These are phyloP conservation scores for Bifiguratus adelaidae DNA, from an alignment of 192 early-diverging fungal species.

Conservation along the genomic window DNA sequence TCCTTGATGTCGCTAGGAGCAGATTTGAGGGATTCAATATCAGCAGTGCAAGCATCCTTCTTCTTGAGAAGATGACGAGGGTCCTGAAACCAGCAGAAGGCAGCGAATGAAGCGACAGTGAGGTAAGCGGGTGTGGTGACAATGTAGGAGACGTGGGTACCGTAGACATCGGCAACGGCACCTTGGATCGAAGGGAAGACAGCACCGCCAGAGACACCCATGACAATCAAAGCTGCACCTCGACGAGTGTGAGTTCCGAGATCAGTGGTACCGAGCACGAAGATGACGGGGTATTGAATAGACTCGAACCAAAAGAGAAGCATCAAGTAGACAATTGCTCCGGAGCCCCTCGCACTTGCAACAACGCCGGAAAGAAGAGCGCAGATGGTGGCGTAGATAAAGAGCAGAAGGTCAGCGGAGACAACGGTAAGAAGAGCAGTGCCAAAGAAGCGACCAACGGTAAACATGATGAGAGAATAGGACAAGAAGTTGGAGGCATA, in stretches of 20 bases:
- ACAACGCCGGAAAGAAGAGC: conserved; percentile 7
- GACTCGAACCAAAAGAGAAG: conserved; percentile 18
- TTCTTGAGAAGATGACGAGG: no score
- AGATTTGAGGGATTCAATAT: no score
- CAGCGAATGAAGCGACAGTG: no score
- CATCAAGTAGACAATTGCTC: conserved; percentile 12
- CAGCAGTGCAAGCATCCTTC: no score
- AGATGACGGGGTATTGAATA: conserved; percentile 20
- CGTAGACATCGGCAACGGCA: background rate
- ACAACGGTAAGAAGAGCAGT: conserved; percentile 9
- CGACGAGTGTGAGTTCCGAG: background rate
- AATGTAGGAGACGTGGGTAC: background rate
- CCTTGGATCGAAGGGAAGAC: background rate
- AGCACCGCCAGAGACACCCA: background rate
- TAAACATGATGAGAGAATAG: conserved; percentile 12
- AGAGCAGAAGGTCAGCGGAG: conserved; percentile 8
- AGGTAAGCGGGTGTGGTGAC: background rate
- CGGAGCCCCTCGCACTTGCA: conserved; percentile 6
- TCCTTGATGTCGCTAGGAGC: no score
- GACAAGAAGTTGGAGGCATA: conserved; percentile 8
- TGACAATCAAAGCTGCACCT: background rate
- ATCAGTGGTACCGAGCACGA: conserved; percentile 12
- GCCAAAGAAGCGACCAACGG: conserved; percentile 17
- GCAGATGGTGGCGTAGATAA: conserved; percentile 2
- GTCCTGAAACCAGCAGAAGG: no score